Percentiles rank a stretch among this genome's conserved stretches.
phyloP scores from a whole-genome alignment of 352 stramenopile genomes.

The Nothophytophthora sp. region DNA sequence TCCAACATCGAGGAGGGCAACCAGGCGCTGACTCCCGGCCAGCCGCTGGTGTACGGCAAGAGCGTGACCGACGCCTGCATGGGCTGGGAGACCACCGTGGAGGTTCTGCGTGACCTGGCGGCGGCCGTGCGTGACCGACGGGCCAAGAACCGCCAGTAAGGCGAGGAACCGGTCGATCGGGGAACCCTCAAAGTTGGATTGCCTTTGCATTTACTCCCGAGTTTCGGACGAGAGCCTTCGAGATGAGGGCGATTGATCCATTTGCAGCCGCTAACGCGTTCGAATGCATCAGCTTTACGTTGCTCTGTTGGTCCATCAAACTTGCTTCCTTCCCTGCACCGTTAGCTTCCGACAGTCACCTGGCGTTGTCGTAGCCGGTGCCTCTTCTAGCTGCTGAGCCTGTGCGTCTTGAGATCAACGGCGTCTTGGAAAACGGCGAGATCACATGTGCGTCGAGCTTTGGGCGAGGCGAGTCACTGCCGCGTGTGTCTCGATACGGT shows the following conservation, averaged over 20 bases:
- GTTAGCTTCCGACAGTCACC: slow-evolving; percentile 18
- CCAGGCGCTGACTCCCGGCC: slow-evolving; percentile 71
- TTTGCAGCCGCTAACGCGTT: background rate
- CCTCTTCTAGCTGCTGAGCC: slow-evolving; percentile 30
- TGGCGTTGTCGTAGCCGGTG: slow-evolving; percentile 62
- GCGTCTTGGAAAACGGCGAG: slow-evolving; percentile 70
- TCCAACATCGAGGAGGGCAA: slow-evolving; percentile 86
- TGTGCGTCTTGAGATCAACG: slow-evolving; percentile 50
- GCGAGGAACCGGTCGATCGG: background rate
- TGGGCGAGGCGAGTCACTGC: slow-evolving; percentile 42
- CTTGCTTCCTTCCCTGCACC: background rate
- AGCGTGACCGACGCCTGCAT: slow-evolving; percentile 92
- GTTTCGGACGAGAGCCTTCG: slow-evolving; percentile 4
- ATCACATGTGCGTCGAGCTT: slow-evolving; percentile 39
- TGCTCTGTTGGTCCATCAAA: background rate
- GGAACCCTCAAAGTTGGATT: slow-evolving; percentile 17
- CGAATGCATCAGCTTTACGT: slow-evolving; percentile 15
- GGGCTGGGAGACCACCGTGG: slow-evolving; percentile 77
- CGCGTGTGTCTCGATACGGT: too few relatives aligned
- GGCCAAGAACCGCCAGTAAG: slow-evolving; percentile 48
- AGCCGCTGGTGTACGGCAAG: slow-evolving; percentile 88
- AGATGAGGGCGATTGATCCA: slow-evolving; percentile 8
- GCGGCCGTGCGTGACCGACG: slow-evolving; percentile 76
- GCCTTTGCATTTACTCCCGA: slow-evolving; percentile 7
- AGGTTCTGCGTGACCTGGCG: slow-evolving; percentile 76